A percentile compares a stretch with the other conserved stretches of the same genome.
phyloP scores from a whole-genome alignment of 345 rosid genomes.

The Brassica napus region DNA sequence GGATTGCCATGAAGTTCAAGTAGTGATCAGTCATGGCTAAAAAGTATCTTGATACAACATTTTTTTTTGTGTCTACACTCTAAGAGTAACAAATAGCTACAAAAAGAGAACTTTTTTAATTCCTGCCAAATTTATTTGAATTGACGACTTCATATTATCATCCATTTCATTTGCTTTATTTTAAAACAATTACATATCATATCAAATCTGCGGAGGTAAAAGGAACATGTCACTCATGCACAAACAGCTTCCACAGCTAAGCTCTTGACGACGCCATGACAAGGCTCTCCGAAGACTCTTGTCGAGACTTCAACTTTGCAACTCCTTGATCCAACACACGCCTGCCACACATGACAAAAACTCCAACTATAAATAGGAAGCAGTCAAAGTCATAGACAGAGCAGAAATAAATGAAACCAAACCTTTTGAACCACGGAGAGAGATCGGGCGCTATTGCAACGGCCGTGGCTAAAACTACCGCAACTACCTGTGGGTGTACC shows the following conservation, averaged over 20 bases:
- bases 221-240: constrained; percentile 35
- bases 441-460: constrained; percentile 60
- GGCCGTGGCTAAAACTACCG: constrained; percentile 69
- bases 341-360: constrained; percentile 49
- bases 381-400: not conserved
- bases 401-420: not conserved
- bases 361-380: constrained; percentile 9
- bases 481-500: constrained; percentile 87
- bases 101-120: not conserved
- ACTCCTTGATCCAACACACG: constrained; percentile 74
- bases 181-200: constrained; percentile 22
- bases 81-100: not conserved
- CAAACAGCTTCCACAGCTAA: constrained; percentile 92
- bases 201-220: constrained; percentile 14
- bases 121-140: not conserved
- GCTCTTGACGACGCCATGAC: constrained; percentile 67
- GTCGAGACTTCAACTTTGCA: constrained; percentile 66
- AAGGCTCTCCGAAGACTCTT: constrained; percentile 70
- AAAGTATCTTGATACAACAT: not conserved
- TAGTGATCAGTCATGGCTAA: not conserved
- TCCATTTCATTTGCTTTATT: constrained; percentile 26
- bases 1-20: not conserved
- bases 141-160: not conserved
- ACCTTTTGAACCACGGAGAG: constrained; percentile 72
- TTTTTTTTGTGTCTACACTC: not conserved